Conservation (phyloP, 2,329 filamentous ascomycete genomes). For the Plenodomus lindquistii region DNA sequence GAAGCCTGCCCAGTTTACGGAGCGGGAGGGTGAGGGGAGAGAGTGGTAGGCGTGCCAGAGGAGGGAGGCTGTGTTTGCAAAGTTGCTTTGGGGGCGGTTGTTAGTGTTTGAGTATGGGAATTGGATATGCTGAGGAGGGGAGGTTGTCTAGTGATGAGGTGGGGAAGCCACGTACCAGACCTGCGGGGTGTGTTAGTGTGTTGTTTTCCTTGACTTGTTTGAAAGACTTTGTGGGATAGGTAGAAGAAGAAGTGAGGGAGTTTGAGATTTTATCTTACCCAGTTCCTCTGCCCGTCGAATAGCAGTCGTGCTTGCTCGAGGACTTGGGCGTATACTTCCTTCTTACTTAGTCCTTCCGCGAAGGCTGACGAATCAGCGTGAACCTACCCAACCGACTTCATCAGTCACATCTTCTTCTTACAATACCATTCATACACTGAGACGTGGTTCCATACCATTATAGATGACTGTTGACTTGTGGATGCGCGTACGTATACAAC, state of each 20-base stretch:
- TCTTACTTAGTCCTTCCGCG: slow-evolving; percentile 66
- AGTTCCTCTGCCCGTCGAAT: slow-evolving; percentile 75
- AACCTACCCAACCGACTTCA: slow-evolving; percentile 50
- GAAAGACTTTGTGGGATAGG: too few relatives aligned
- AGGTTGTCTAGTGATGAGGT: too few relatives aligned
- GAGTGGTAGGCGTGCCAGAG: slow-evolving; percentile 82
- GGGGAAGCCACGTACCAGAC: too few relatives aligned
- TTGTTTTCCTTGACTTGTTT: too few relatives aligned
- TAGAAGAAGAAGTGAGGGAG: not conserved
- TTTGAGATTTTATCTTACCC: slow-evolving; percentile 57
- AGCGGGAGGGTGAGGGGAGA: slow-evolving; percentile 64
- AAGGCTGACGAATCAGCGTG: slow-evolving; percentile 83
- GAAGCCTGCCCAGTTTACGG: slow-evolving; percentile 79
- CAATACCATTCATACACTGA: too few relatives aligned
- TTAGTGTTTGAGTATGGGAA: not conserved
- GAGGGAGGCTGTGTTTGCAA: slow-evolving; percentile 74
- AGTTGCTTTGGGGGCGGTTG: slow-evolving; percentile 53
- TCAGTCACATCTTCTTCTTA: not conserved
- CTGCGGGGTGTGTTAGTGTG: too few relatives aligned
- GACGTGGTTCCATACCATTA: too few relatives aligned
- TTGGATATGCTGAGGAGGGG: too few relatives aligned
- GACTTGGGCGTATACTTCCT: slow-evolving; percentile 74
- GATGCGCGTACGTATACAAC: too few relatives aligned
- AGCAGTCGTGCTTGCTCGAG: slow-evolving; percentile 70
- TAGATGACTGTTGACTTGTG: too few relatives aligned